phyloP scores from a whole-genome alignment of 2,329 filamentous ascomycete genomes.

The Coccinonectria pachysandricola region DNA sequence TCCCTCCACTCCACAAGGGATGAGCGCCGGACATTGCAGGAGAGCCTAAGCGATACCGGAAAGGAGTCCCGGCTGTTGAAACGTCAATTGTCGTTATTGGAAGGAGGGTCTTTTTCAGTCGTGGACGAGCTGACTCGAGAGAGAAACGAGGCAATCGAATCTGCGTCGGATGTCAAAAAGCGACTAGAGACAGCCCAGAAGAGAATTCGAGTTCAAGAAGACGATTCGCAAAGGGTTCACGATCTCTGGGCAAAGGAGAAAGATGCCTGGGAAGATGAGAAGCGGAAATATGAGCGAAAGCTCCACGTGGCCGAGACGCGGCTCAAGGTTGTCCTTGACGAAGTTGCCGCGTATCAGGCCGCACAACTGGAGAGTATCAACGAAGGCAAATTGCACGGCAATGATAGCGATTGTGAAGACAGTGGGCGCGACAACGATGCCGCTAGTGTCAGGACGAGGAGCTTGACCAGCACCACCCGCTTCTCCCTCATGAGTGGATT shows the following conservation, averaged over 20 bases:
- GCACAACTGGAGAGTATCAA: constrained; percentile 31
- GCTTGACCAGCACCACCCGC: constrained; percentile 60
- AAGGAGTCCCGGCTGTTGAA: constrained; percentile 76
- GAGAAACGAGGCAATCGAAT: constrained; percentile 72
- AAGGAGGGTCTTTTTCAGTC: constrained; percentile 79
- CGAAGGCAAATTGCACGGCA: constrained; percentile 22
- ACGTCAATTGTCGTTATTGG: constrained; percentile 74
- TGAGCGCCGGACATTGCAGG: constrained; percentile 63
- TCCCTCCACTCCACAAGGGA: constrained; percentile 59
- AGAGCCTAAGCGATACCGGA: constrained; percentile 48
- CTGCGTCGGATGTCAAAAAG: constrained; percentile 59
- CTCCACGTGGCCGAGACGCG: constrained; percentile 84
- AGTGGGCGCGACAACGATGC: constrained; percentile 56
- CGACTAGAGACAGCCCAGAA: constrained; percentile 71
- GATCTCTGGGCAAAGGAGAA: constrained; percentile 77
- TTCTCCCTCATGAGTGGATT: constrained; percentile 59
- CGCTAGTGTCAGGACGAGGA: constrained; percentile 61
- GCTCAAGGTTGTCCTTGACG: constrained; percentile 73
- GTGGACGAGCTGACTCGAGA: constrained; percentile 76
- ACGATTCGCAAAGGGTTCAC: constrained; percentile 70
- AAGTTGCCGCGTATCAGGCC: constrained; percentile 63
- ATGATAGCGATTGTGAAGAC: constrained; percentile 53
- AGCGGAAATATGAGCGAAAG: constrained; percentile 70
- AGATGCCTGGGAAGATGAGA: constrained; percentile 74
- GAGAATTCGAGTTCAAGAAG: constrained; percentile 67